Conservation (phyloP, 1,284 basidiomycete species). For the Stygiomarasmius scandens region DNA sequence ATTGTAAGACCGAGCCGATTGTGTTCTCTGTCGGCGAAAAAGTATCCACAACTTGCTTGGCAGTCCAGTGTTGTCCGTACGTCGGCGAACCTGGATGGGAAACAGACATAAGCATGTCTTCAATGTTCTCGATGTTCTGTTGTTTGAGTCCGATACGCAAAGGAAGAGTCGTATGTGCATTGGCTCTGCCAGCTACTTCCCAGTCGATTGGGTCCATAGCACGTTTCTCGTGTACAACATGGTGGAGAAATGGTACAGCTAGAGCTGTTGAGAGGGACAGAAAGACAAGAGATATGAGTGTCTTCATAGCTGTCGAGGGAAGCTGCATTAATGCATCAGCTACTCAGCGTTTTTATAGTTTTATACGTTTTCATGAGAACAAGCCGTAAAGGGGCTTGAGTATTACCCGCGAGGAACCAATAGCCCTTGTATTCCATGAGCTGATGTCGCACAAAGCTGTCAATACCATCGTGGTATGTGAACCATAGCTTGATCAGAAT, state of each 20-base stretch:
- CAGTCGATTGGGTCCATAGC: slow-evolving; percentile 38
- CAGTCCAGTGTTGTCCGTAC: slow-evolving; percentile 41
- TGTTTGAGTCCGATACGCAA: slow-evolving; percentile 51
- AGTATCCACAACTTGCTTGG: slow-evolving; percentile 33
- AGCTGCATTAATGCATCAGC: no score
- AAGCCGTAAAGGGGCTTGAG: no score
- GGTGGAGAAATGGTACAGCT: slow-evolving; percentile 1
- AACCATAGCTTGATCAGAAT: no score
- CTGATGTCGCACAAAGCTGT: no score
- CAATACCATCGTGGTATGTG: no score
- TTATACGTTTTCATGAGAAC: no score
- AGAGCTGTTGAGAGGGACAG: neutral
- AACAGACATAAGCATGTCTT: slow-evolving; percentile 46
- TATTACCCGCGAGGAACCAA: no score
- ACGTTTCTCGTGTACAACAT: slow-evolving; percentile 46
- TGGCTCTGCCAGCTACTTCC: slow-evolving; percentile 34
- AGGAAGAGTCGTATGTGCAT: slow-evolving; percentile 35
- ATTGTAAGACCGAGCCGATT: slow-evolving; percentile 21
- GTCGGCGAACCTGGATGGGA: slow-evolving; percentile 43
- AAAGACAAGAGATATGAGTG: neutral
- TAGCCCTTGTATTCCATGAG: no score
- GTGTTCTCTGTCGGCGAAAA: slow-evolving; percentile 34
- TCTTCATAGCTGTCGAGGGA: no score
- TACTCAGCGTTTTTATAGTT: no score
- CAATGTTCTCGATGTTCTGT: slow-evolving; percentile 44